Percentiles rank a stretch among this genome's conserved stretches.
Evolutionary conservation across 1,284 basidiomycete genomes (phyloP).

Genomic region (Laetiporus sulphureus): DNA sequence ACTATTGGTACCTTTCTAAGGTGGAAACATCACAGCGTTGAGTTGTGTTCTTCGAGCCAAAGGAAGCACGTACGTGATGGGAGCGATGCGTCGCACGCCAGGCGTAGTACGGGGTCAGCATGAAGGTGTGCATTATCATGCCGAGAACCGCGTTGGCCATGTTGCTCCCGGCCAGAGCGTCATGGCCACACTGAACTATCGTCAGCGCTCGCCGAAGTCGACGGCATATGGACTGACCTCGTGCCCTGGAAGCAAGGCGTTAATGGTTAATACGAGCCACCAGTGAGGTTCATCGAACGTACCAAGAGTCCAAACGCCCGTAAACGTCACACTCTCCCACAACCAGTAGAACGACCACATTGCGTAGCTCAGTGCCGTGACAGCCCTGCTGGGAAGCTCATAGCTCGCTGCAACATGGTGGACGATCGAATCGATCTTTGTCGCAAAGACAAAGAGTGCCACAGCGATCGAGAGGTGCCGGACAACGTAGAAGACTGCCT

Average conservation of each 20-base stretch:
- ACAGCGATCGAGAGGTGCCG: conserved; percentile 27
- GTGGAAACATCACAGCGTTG: too few species aligned
- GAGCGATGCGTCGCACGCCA: conserved; percentile 45
- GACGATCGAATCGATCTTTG: conserved; percentile 14
- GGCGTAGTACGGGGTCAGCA: conserved; percentile 44
- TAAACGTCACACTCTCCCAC: conserved; percentile 23
- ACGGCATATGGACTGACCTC: conserved; percentile 14
- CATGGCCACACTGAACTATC: conserved; percentile 26
- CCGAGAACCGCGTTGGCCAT: conserved; percentile 25
- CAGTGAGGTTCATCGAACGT: conserved; percentile 1
- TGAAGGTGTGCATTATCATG: conserved; percentile 29
- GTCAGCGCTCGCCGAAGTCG: not conserved
- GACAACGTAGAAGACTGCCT: conserved; percentile 33
- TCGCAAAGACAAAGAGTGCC: conserved; percentile 19
- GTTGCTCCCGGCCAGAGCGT: conserved; percentile 17
- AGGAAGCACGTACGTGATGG: conserved; percentile 22
- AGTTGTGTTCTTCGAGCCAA: not conserved
- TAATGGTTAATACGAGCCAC: not conserved
- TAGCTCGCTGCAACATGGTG: not conserved
- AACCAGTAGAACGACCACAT: conserved; percentile 25
- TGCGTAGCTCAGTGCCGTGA: conserved; percentile 1
- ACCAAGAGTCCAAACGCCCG: conserved; percentile 25
- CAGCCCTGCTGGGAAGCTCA: not conserved
- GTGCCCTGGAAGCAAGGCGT: conserved; percentile 14
- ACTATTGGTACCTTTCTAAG: conserved; percentile 27